These are phyloP conservation scores for Myriosclerotinia curreyana DNA, from an alignment of 2,329 filamentous ascomycete genomes.

Conservation along the genomic window DNA sequence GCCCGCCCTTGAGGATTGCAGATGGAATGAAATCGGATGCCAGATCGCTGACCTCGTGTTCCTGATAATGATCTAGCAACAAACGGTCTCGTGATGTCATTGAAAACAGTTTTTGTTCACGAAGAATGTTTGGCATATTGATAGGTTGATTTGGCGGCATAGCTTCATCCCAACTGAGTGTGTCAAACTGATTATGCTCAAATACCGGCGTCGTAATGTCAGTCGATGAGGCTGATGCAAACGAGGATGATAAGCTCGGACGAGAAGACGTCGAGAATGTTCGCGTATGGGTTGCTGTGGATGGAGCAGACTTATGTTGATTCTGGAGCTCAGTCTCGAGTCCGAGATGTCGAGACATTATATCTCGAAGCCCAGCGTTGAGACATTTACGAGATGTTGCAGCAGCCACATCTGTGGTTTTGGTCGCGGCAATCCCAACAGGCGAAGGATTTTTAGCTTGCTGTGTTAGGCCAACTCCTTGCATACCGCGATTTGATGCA, in stretches of 20 bases:
- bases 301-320: too few species aligned
- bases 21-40: constrained; percentile 6
- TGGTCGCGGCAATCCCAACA: too few species aligned
- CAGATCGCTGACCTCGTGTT: neutral
- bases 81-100: neutral
- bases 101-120: neutral
- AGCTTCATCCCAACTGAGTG: neutral
- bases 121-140: neutral
- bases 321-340: neutral
- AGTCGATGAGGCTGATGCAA: neutral
- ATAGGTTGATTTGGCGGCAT: too few species aligned
- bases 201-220: neutral
- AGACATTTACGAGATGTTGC: neutral
- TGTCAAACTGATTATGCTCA: neutral
- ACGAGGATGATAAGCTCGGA: neutral
- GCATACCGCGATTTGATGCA: neutral
- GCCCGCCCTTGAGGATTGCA: constrained; percentile 6
- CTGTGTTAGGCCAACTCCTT: neutral
- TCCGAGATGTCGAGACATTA: neutral
- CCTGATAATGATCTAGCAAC: neutral
- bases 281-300: neutral
- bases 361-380: neutral
- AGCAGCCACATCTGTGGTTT: neutral
- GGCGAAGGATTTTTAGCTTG: too few species aligned
- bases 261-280: neutral